Evolutionary conservation across 306 rosid genomes (phyloP), one percentile per base, ranked within the genome.

Genomic region (Sechiopsis laciniata): DNA sequence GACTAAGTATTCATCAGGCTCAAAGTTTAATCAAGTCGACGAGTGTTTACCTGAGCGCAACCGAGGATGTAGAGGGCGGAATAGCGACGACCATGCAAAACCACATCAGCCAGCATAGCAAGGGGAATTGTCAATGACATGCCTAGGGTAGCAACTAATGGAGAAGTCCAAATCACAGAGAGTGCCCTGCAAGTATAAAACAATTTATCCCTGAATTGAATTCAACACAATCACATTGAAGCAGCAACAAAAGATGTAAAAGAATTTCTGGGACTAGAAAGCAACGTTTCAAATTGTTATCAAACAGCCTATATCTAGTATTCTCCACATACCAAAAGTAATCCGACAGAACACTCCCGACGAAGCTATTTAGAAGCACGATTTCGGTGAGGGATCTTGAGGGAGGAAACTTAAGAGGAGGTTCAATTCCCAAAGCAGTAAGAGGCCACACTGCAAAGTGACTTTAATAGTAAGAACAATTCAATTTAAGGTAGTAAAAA

Each of bases 61-160:
- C 94, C 96, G 15, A 82, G 16, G 57, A 86, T 78, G 87, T 88
- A 90, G 20, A 81, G 46, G 3, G 71, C 54, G n/a, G 96, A 90
- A 83, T 78, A 88, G 19, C 54, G 83, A 24, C 91, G 91, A 37
- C 91, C 85, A 55, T 88, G 90, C 20, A 90, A 63, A 21, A 86
- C 75, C 84, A 88, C 78, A 77, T 90, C 96, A 9, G 96, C 96
- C 48, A 86, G 71, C 96, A 90, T 88, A 17, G 96, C 96, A 9
- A 88, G 80, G 0, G 96, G 96, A 74, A 90, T 88, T 64, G 94
- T 90, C 81, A 90, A 78, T 37, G 91, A 86, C 87, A 85, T 82
- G 66, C 94, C 96, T 29, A 90, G 32, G 6, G 90, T 88, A 6
- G 94, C 87, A 55, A 90, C 90, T 75, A 90, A 80, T 22, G 96